Evolutionary conservation across 306 rosid species (phyloP).

Genomic region (Purshia tridentata): DNA sequence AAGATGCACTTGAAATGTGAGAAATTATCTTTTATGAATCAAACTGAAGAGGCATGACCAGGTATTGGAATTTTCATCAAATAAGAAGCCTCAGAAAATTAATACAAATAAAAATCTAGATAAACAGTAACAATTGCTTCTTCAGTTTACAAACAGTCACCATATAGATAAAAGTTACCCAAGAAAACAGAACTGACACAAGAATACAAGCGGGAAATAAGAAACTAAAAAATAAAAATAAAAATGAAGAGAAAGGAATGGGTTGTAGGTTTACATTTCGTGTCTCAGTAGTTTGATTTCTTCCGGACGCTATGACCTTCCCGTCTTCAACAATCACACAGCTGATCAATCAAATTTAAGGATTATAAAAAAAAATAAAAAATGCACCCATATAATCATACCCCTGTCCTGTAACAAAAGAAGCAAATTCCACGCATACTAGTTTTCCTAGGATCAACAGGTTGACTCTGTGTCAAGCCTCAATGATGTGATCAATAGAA

Average conservation of each 20-base stretch:
- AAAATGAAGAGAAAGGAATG: not conserved
- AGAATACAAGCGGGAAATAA: not conserved
- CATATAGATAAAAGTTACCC: not conserved
- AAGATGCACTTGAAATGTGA: not conserved
- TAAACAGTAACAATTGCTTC: not conserved
- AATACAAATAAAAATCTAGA: not conserved
- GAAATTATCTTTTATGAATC: not conserved
- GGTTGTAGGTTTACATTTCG: conserved; percentile 57
- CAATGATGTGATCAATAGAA: not conserved
- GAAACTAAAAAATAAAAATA: not conserved
- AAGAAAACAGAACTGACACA: not conserved
- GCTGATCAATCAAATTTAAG: conserved; percentile 39
- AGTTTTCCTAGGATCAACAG: not conserved
- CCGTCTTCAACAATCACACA: conserved; percentile 82
- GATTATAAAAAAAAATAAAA: conserved; percentile 19
- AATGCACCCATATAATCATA: not conserved
- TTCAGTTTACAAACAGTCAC: not conserved
- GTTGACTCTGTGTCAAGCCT: not conserved
- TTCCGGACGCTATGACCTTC: conserved; percentile 71
- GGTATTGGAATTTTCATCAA: not conserved
- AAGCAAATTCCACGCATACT: not conserved
- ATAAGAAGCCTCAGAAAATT: not conserved
- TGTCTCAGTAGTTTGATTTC: conserved; percentile 81
- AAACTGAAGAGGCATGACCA: not conserved
- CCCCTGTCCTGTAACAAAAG: not conserved